These are phyloP conservation scores for Gyromitra esculenta DNA, from an alignment of 2,329 filamentous ascomycete species.

Conservation along the genomic window DNA sequence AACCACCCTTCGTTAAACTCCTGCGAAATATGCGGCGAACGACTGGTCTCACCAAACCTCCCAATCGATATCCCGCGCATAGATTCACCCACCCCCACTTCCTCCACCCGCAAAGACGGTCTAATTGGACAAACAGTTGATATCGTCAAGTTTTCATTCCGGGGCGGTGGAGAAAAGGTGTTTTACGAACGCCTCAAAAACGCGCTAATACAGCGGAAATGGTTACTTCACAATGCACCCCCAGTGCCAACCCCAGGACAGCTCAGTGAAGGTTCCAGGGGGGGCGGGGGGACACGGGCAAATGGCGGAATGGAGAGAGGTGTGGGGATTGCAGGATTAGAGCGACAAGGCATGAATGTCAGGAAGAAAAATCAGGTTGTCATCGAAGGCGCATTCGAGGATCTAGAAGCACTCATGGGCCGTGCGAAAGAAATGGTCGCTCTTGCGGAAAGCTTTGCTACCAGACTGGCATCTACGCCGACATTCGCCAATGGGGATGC, in stretches of 20 bases:
- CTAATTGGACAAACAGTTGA: slow-evolving; percentile 69
- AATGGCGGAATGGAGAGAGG: slow-evolving; percentile 64
- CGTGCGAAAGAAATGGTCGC: slow-evolving; percentile 96
- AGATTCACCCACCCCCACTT: slow-evolving; percentile 50
- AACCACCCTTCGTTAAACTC: slow-evolving; percentile 87
- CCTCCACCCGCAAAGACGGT: slow-evolving; percentile 45
- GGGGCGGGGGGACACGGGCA: slow-evolving; percentile 14
- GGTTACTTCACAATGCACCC: slow-evolving; percentile 89
- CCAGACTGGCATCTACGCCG: slow-evolving; percentile 50
- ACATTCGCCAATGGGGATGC: slow-evolving; percentile 48
- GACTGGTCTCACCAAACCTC: slow-evolving; percentile 63
- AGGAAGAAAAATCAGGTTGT: slow-evolving; percentile 92
- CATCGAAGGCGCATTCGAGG: slow-evolving; percentile 93
- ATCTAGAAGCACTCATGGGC: slow-evolving; percentile 95
- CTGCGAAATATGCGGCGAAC: slow-evolving; percentile 81
- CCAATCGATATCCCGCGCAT: slow-evolving; percentile 44
- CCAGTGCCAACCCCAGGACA: slow-evolving; percentile 75
- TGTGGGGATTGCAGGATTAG: slow-evolving; percentile 90
- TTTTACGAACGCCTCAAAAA: slow-evolving; percentile 90
- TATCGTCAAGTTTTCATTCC: slow-evolving; percentile 90
- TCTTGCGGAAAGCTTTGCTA: slow-evolving; percentile 80
- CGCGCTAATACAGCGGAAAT: slow-evolving; percentile 91
- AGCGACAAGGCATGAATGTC: slow-evolving; percentile 82
- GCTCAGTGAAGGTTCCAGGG: slow-evolving; percentile 46
- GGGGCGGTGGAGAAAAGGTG: slow-evolving; percentile 85